A percentile compares a stretch with the other conserved stretches of the same genome.
Conservation (phyloP, 192 early-diverging fungal species). For the Coemansia asiatica region DNA sequence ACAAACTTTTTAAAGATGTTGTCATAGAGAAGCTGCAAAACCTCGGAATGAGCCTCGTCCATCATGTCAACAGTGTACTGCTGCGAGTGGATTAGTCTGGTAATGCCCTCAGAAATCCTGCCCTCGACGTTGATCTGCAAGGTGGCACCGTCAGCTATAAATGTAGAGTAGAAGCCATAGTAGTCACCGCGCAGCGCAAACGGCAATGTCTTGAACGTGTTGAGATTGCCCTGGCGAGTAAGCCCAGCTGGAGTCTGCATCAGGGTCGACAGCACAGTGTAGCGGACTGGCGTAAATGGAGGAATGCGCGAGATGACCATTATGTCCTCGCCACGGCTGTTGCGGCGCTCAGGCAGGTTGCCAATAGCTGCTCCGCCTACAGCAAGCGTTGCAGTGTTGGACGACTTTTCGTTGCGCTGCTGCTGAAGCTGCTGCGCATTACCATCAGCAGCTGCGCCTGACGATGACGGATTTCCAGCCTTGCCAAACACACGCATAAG, state of each 20-base stretch:
- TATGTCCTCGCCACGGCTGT: constrained; percentile 54
- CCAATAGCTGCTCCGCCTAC: constrained; percentile 49
- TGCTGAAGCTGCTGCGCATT: too few species aligned
- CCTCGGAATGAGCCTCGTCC: constrained; percentile 57
- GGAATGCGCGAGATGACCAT: constrained; percentile 53
- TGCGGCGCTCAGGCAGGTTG: constrained; percentile 49
- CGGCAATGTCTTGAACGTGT: constrained; percentile 50
- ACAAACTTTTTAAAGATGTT: constrained; percentile 59
- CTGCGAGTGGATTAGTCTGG: constrained; percentile 46
- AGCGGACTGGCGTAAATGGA: constrained; percentile 53
- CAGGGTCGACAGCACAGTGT: constrained; percentile 44
- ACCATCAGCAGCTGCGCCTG: not conserved
- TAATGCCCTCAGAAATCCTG: constrained; percentile 48
- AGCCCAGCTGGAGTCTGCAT: constrained; percentile 53
- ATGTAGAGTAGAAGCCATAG: constrained; percentile 57
- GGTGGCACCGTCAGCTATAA: constrained; percentile 54
- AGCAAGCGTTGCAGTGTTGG: constrained; percentile 44
- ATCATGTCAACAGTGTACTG: constrained; percentile 59
- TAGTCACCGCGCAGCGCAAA: constrained; percentile 55
- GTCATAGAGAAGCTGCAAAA: constrained; percentile 58
- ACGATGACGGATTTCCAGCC: not conserved
- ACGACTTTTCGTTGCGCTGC: constrained; percentile 14
- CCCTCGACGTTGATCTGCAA: constrained; percentile 55
- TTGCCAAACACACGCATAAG: constrained; percentile 9
- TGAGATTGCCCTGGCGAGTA: constrained; percentile 47